A percentile compares a stretch with the other conserved stretches of the same genome.
These are phyloP conservation scores for Nemania serpens DNA, from an alignment of 2,329 filamentous ascomycete genomes.

Conservation along the genomic window DNA sequence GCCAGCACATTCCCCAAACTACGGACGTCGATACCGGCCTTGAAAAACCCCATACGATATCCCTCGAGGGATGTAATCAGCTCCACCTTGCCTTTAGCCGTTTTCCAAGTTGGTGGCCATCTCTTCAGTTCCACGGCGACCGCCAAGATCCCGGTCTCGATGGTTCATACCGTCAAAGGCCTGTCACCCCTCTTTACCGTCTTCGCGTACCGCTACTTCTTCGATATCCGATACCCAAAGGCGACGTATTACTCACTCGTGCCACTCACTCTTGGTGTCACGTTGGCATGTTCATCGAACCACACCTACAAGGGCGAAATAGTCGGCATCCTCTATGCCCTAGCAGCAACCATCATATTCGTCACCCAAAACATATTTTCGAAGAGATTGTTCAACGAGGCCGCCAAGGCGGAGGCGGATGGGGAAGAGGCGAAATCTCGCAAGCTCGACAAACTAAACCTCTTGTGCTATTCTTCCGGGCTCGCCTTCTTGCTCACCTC, in stretches of 20 bases:
- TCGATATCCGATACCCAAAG: constrained; percentile 83
- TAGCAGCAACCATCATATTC: constrained; percentile 90
- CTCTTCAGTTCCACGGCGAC: constrained; percentile 93
- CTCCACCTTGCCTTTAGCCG: constrained; percentile 87
- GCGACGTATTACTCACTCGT: constrained; percentile 88
- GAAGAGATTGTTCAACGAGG: constrained; percentile 96
- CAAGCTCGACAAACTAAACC: constrained; percentile 95
- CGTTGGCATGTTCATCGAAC: constrained; percentile 92
- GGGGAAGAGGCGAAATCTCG: constrained; percentile 63
- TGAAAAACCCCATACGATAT: constrained; percentile 81
- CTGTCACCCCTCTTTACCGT: constrained; percentile 96
- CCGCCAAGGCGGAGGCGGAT: constrained; percentile 81
- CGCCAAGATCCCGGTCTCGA: constrained; percentile 90
- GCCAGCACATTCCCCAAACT: constrained; percentile 74
- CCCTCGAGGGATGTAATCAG: constrained; percentile 81
- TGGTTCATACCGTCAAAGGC: constrained; percentile 98
- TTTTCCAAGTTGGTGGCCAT: constrained; percentile 92
- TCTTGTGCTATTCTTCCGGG: constrained; percentile 95
- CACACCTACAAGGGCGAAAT: constrained; percentile 79
- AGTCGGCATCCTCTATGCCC: constrained; percentile 85
- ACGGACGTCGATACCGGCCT: constrained; percentile 72
- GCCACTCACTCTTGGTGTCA: constrained; percentile 92
- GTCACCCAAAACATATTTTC: constrained; percentile 99
- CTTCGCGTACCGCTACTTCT: constrained; percentile 86
- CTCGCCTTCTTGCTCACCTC: constrained; percentile 86